phyloP scores from a whole-genome alignment of 2,329 filamentous ascomycete genomes.

The Ilyonectria destructans region DNA sequence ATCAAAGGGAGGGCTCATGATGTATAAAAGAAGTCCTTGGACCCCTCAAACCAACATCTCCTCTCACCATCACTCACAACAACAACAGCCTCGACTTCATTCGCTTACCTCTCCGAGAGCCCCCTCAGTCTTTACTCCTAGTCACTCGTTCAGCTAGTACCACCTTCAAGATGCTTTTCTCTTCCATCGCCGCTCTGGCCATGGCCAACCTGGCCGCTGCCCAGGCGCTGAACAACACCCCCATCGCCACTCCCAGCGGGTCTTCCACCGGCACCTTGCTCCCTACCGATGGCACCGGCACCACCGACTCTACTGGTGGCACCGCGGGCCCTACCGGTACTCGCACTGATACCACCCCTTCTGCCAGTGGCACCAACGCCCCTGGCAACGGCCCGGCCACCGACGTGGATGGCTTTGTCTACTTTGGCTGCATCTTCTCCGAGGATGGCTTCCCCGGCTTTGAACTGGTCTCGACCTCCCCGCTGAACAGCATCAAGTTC shows the following conservation, averaged over 20 bases:
- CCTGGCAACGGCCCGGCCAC: constrained; percentile 19
- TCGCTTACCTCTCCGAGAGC: constrained; percentile 51
- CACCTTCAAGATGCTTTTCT: constrained; percentile 52
- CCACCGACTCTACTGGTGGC: too few species aligned
- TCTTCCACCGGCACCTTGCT: constrained; percentile 22
- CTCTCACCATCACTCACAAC: constrained; percentile 38
- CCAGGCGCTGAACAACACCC: constrained; percentile 27
- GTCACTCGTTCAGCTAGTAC: constrained; percentile 46
- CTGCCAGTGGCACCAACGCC: constrained; percentile 24
- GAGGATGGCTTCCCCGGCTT: constrained; percentile 49
- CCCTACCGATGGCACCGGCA: constrained; percentile 26
- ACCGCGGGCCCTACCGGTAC: too few species aligned
- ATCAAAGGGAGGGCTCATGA: constrained; percentile 27
- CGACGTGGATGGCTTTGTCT: constrained; percentile 35
- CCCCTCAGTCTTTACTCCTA: constrained; percentile 45
- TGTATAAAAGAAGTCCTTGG: constrained; percentile 50
- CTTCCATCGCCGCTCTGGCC: constrained; percentile 51
- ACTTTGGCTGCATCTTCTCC: constrained; percentile 51
- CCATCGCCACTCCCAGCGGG: constrained; percentile 18
- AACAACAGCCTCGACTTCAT: constrained; percentile 52
- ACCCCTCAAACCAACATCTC: constrained; percentile 38
- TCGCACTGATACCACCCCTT: constrained; percentile 13
- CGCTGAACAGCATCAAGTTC: constrained; percentile 35
- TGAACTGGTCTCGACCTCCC: constrained; percentile 23
- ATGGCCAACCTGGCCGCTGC: constrained; percentile 52